These are phyloP conservation scores for Dictyostelium capitatum DNA, from an alignment of 78 protist genomes.

Conservation along the genomic window DNA sequence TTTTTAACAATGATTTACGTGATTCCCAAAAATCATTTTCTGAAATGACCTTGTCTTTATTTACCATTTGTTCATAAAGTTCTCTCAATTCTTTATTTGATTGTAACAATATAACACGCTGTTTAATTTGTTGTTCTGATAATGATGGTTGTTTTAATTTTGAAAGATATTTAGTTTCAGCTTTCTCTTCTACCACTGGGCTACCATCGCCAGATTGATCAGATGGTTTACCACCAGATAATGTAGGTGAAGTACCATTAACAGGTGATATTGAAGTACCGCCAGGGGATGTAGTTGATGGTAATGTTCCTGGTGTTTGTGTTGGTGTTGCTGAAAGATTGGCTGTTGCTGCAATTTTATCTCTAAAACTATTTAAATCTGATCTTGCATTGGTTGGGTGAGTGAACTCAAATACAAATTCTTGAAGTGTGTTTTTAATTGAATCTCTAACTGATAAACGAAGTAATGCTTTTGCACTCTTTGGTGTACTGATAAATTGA, in stretches of 20 bases:
- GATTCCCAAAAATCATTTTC: conserved; percentile 81
- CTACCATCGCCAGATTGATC: not conserved
- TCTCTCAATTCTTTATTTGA: conserved; percentile 39
- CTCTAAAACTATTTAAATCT: conserved; percentile 54
- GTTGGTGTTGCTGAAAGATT: not conserved
- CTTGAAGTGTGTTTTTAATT: conserved; percentile 18
- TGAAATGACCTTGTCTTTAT: conserved; percentile 16
- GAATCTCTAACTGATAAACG: conserved; percentile 47
- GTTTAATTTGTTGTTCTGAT: conserved; percentile 63
- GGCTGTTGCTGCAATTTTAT: conserved; percentile 27
- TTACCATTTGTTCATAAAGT: conserved; percentile 52
- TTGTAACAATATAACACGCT: conserved; percentile 29
- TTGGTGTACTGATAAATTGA: conserved; percentile 49
- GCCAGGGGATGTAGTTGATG: conserved; percentile 1
- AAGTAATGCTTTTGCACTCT: conserved; percentile 55
- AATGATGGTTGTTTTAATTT: conserved; percentile 23
- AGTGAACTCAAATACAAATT: conserved; percentile 66
- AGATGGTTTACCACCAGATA: not conserved
- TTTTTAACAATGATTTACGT: conserved; percentile 33
- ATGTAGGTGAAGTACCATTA: not conserved
- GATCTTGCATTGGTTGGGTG: conserved; percentile 56
- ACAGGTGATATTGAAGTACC: not conserved
- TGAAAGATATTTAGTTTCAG: conserved; percentile 20
- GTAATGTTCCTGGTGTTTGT: not conserved
- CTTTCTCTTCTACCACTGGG: not conserved